phyloP scores from a whole-genome alignment of 2,329 filamentous ascomycete genomes.

The Penicillium hordei region DNA sequence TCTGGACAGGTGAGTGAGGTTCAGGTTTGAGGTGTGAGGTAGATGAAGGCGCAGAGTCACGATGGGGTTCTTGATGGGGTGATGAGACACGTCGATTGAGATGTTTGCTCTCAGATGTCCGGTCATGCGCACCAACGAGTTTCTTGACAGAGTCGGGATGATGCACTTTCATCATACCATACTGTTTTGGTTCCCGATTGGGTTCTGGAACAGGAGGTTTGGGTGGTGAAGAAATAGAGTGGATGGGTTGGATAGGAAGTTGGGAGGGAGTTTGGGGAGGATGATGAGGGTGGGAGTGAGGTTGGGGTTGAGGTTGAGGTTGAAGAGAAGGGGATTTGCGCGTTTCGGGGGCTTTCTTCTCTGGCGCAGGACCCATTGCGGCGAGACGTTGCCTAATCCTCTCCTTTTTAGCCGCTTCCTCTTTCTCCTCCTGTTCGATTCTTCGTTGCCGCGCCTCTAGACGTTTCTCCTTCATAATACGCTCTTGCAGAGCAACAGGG shows the following conservation, averaged over 20 bases:
- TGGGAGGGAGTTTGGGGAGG: conserved; percentile 3
- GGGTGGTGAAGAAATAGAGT: conserved; percentile 52
- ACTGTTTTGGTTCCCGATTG: conserved; percentile 58
- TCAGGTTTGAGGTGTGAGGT: conserved; percentile 11
- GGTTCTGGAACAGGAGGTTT: conserved; percentile 60
- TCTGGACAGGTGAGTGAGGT: conserved; percentile 2
- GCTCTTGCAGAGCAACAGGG: conserved; percentile 56
- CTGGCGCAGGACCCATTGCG: conserved; percentile 50
- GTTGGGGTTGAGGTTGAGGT: conserved; percentile 28
- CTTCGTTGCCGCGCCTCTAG: conserved; percentile 56
- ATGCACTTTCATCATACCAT: conserved; percentile 63
- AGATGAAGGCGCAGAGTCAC: conserved; percentile 27
- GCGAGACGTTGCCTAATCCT: conserved; percentile 58
- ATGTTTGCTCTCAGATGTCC: conserved; percentile 34
- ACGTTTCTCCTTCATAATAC: conserved; percentile 61
- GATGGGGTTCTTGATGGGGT: conserved; percentile 32
- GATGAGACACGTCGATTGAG: conserved; percentile 34
- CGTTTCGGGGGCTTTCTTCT: conserved; percentile 33
- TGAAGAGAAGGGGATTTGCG: conserved; percentile 26
- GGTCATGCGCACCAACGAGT: conserved; percentile 39
- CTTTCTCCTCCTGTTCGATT: conserved; percentile 55
- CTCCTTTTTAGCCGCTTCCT: conserved; percentile 59
- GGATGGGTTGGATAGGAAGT: conserved; percentile 1
- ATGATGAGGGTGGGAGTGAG: conserved; percentile 4
- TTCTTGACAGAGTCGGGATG: conserved; percentile 55